Conservation (phyloP, 1,284 basidiomycete species). For the Ustilago trichophora region DNA sequence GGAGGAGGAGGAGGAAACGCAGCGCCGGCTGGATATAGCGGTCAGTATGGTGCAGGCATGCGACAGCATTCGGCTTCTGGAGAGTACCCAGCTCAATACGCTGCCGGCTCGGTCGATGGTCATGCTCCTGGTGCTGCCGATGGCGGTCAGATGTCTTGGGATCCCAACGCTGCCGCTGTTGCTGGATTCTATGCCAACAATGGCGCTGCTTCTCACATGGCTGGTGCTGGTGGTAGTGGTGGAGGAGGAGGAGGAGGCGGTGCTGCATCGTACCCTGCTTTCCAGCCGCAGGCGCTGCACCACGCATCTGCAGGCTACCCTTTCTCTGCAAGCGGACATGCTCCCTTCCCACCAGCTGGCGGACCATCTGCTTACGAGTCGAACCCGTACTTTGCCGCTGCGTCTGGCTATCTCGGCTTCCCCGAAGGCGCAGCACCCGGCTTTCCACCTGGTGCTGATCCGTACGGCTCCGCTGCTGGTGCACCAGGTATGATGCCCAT, state of each 20-base stretch:
- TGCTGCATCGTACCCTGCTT: conserved; percentile 22
- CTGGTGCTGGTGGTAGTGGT: too few relatives aligned
- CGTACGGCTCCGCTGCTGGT: conserved; percentile 14
- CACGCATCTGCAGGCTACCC: conserved; percentile 34
- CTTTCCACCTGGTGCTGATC: conserved; percentile 40
- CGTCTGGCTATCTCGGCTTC: conserved; percentile 49
- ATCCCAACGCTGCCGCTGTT: conserved; percentile 26
- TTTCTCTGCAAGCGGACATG: conserved; percentile 11
- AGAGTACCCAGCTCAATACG: conserved; percentile 21
- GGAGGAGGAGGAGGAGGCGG: too few relatives aligned
- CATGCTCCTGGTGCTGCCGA: conserved; percentile 10
- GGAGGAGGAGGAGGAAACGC: not conserved
- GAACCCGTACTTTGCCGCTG: conserved; percentile 57
- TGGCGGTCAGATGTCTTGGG: conserved; percentile 24
- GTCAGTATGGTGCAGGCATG: conserved; percentile 27
- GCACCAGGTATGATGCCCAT: conserved; percentile 31
- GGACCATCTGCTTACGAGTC: conserved; percentile 25
- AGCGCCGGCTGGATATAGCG: too few relatives aligned
- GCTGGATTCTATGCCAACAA: conserved; percentile 14
- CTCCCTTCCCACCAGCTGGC: conserved; percentile 7
- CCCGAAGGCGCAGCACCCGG: conserved; percentile 41
- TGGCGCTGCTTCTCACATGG: too few relatives aligned
- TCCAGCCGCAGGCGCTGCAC: conserved; percentile 35
- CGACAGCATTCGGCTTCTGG: conserved; percentile 43
- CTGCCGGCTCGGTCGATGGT: conserved; percentile 18